Percentiles rank a stretch among this genome's conserved stretches.
These are phyloP conservation scores for Bisporella sp. DNA, from an alignment of 2,329 filamentous ascomycete genomes.

Conservation along the genomic window DNA sequence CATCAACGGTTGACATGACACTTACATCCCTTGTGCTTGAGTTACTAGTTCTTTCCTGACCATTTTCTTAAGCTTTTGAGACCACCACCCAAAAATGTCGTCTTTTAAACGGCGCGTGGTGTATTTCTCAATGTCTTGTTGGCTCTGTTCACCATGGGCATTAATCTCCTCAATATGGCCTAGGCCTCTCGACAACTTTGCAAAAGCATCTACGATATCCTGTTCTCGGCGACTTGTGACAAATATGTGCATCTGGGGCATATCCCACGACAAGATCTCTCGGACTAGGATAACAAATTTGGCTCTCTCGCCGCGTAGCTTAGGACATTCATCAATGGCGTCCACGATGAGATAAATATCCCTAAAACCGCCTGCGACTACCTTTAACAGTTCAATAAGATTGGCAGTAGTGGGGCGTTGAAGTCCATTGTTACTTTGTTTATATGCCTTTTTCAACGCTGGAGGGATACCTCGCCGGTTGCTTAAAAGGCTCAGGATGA, in stretches of 20 bases:
- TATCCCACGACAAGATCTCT: constrained; percentile 1
- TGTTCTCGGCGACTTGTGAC: constrained; percentile 1
- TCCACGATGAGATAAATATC: constrained; percentile 10
- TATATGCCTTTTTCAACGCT: background rate
- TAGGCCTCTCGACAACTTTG: background rate
- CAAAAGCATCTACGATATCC: constrained; percentile 2
- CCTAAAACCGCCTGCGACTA: constrained; percentile 2
- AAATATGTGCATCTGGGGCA: background rate
- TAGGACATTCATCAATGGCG: constrained; percentile 14
- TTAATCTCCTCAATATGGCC: background rate
- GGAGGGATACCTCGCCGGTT: constrained; percentile 4
- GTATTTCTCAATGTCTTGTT: background rate
- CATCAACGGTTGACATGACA: too few species aligned
- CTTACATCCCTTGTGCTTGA: too few species aligned
- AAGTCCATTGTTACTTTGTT: constrained; percentile 3
- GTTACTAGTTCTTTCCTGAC: too few species aligned
- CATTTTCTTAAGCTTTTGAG: too few species aligned
- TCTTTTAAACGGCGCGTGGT: too few species aligned
- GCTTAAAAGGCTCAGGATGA: constrained; percentile 8
- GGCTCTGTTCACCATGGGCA: background rate
- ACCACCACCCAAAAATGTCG: too few species aligned
- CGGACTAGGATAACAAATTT: constrained; percentile 1
- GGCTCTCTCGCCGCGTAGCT: background rate
- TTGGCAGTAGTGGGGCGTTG: constrained; percentile 2
- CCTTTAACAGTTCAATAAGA: constrained; percentile 3